A percentile compares a stretch with the other conserved stretches of the same genome.
Conservation (phyloP, 2,329 filamentous ascomycete species). For the Alternaria incomplexa region DNA sequence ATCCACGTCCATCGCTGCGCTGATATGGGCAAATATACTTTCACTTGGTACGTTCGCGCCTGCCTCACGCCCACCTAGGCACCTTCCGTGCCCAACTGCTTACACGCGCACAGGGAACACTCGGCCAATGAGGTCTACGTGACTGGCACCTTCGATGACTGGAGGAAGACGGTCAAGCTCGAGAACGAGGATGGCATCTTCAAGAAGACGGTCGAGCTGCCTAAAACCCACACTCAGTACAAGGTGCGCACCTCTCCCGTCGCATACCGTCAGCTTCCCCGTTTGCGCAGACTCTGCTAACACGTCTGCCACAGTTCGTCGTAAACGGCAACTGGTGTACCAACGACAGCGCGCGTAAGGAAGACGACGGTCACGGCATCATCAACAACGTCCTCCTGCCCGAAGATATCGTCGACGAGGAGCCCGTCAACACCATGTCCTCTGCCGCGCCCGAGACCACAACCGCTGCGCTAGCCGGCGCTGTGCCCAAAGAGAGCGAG, state of each 20-base stretch:
- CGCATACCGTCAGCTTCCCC: constrained; percentile 1
- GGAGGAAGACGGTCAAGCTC: constrained; percentile 85
- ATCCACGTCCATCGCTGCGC: constrained; percentile 25
- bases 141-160: constrained; percentile 94
- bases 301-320: constrained; percentile 72
- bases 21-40: constrained; percentile 70
- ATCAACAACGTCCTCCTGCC: constrained; percentile 89
- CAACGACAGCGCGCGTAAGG: constrained; percentile 79
- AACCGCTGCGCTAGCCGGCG: constrained; percentile 71
- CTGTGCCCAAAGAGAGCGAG: constrained; percentile 65
- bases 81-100: constrained; percentile 18
- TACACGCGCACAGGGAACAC: constrained; percentile 69
- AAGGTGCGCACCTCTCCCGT: constrained; percentile 69
- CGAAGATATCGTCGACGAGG: constrained; percentile 65
- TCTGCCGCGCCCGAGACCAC: constrained; percentile 73
- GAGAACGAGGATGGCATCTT: constrained; percentile 75
- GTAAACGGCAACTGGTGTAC: constrained; percentile 91
- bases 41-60: constrained; percentile 66
- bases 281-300: constrained; percentile 25
- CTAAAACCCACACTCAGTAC: constrained; percentile 80
- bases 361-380: constrained; percentile 82
- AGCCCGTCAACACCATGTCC: constrained; percentile 64
- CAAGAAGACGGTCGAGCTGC: constrained; percentile 79
- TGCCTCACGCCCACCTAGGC: background rate
- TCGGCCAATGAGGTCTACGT: constrained; percentile 87